A percentile compares a stretch with the other conserved stretches of the same genome.
Conservation (phyloP, 108 stramenopile species). For the Nitzschia putrida region DNA sequence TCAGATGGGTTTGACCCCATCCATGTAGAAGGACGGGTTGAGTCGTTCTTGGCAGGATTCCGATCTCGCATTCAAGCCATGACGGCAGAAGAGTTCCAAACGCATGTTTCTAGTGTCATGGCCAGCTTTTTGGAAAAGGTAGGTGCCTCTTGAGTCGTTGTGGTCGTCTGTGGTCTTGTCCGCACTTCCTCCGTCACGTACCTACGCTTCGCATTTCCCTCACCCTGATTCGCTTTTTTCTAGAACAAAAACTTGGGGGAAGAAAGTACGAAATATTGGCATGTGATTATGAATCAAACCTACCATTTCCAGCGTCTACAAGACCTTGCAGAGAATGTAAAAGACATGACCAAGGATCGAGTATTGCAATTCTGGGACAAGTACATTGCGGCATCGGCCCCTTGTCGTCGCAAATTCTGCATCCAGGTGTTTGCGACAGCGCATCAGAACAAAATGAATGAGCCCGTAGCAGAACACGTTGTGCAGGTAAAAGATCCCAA, state of each 20-base stretch:
- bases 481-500: slow-evolving; percentile 8
- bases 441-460: slow-evolving; percentile 19
- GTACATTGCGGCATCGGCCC: slow-evolving; percentile 37
- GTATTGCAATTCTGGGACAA: slow-evolving; percentile 55
- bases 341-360: slow-evolving; percentile 31
- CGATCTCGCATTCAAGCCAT: slow-evolving; percentile 42
- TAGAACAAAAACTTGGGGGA: slow-evolving; percentile 60
- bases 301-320: slow-evolving; percentile 45
- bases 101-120: slow-evolving; percentile 44
- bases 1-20: slow-evolving; percentile 51
- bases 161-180: background rate
- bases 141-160: background rate
- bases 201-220: background rate
- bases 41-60: slow-evolving; percentile 45
- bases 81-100: slow-evolving; percentile 47
- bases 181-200: background rate
- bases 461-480: slow-evolving; percentile 3
- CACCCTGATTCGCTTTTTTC: background rate
- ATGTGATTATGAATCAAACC: slow-evolving; percentile 43
- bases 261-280: slow-evolving; percentile 52
- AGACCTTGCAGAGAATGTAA: slow-evolving; percentile 45
- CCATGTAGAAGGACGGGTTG: slow-evolving; percentile 50
- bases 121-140: slow-evolving; percentile 55
- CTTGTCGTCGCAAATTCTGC: slow-evolving; percentile 43
- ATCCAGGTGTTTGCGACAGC: slow-evolving; percentile 50